phyloP scores from a whole-genome alignment of 169 alveolate species.

The Plasmodium knowlesi region DNA sequence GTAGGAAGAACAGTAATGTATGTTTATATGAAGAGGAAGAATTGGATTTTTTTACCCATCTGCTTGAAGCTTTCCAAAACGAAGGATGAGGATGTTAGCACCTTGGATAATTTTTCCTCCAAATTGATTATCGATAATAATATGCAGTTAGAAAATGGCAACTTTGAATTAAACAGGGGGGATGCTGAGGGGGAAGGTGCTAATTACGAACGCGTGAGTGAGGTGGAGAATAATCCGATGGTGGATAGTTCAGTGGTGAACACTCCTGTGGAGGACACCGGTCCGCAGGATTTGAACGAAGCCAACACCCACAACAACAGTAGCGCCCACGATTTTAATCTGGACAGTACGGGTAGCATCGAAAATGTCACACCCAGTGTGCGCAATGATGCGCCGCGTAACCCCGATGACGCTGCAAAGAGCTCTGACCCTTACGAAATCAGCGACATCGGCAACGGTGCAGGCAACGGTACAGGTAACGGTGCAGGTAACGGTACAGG shows the following conservation, averaged over 20 bases:
- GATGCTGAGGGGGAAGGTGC: background rate
- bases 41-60: slow-evolving; percentile 55
- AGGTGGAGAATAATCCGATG: background rate
- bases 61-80: slow-evolving; percentile 62
- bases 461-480: background rate
- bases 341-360: slow-evolving; percentile 1
- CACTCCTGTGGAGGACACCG: background rate
- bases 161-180: slow-evolving; percentile 32
- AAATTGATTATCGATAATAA: slow-evolving; percentile 42
- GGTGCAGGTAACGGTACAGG: background rate
- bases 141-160: slow-evolving; percentile 19
- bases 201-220: background rate
- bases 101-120: slow-evolving; percentile 54
- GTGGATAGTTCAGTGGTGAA: background rate
- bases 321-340: background rate
- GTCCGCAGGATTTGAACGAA: background rate
- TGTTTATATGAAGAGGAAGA: slow-evolving; percentile 72
- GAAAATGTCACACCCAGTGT: background rate
- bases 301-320: background rate
- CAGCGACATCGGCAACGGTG: too few species aligned
- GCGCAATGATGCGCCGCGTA: background rate
- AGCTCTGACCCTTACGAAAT: background rate
- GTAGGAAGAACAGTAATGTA: slow-evolving; percentile 83
- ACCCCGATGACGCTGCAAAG: background rate
- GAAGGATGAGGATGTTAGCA: slow-evolving; percentile 69